Evolutionary conservation across 2,329 filamentous ascomycete genomes (phyloP).

Genomic region (Talaromyces atroroseus): DNA sequence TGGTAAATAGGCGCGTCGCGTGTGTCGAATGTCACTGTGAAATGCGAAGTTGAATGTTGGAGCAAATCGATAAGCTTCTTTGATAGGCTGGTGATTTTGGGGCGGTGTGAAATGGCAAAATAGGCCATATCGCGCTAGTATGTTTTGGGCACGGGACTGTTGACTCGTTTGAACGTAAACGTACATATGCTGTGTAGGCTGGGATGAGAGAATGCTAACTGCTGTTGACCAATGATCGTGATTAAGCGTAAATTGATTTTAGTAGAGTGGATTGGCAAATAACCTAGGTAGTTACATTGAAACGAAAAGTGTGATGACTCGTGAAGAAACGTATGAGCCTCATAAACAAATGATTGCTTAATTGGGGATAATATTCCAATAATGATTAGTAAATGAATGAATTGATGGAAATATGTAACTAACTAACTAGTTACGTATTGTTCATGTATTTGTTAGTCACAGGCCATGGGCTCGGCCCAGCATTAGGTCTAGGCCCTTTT

Average conservation of each 20-base stretch:
- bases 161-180: background rate
- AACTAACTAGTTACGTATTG: too few species aligned
- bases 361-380: too few species aligned
- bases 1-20: background rate
- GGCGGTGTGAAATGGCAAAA: constrained; percentile 9
- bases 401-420: too few species aligned
- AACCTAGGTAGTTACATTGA: too few species aligned
- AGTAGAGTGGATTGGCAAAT: too few species aligned
- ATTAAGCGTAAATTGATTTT: too few species aligned
- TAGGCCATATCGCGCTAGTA: background rate
- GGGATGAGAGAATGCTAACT: too few species aligned
- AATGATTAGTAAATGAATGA: too few species aligned
- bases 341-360: too few species aligned
- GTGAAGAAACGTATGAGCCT: too few species aligned
- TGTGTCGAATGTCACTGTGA: background rate
- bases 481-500: background rate
- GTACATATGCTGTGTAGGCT: background rate
- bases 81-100: background rate
- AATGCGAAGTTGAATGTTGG: background rate
- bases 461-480: background rate
- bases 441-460: background rate
- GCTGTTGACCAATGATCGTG: too few species aligned
- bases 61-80: constrained; percentile 7
- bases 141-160: background rate
- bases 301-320: too few species aligned